Base-by-base conservation (phyloP, 148 eudicot genomes). In the Hydrangea macrophylla region DNA sequence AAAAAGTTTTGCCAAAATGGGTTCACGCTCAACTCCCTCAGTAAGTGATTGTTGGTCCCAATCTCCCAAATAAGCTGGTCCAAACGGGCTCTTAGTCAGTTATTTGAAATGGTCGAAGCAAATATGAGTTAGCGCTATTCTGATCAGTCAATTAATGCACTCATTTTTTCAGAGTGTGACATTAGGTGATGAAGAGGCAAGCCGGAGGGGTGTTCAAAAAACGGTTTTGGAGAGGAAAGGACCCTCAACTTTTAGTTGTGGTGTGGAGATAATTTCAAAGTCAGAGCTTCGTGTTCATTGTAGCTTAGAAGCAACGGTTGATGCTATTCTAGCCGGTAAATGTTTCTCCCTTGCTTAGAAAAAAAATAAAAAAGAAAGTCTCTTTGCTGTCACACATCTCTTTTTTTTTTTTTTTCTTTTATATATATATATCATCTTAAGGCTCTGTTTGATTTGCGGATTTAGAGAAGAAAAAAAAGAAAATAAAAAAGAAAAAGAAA, bases 181-280 rank as follows among this genome's bases (percentile, higher is more conserved):
- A 30, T 72, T 93, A 73, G 98, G 98, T 55, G 98, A 93, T 79
- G 98, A 93, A 84, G 98, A 90, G 83, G 98, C 98, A 65, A 90
- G 85, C 76, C 72, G 97, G 70, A 88, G 98, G 72, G 89, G 96
- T 72, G 97, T 88, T 60, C 98, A 90, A 75, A 93, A 93, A 83
- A 83, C 95, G 0, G 82, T 93, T 51, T 75, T 79, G 67, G 98
- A 93, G 82, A 88, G 98, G 70, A 88, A 83, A 81, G 98, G 98
- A 39, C 96, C 98, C 28, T 80, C 98, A 60, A 90, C 98, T 53
- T 93, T 93, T 68, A 79, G 60, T 44, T 76, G 95, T 70, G 95
- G 87, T 58, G 98, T 90, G 63, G 97, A 93, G 80, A 73, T 93
- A 53, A 85, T 93, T 72, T 86, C 96, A 35, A 93, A 88, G 81